Conservation (phyloP, 2,329 filamentous ascomycete genomes). For the Fusarium newnesense region DNA sequence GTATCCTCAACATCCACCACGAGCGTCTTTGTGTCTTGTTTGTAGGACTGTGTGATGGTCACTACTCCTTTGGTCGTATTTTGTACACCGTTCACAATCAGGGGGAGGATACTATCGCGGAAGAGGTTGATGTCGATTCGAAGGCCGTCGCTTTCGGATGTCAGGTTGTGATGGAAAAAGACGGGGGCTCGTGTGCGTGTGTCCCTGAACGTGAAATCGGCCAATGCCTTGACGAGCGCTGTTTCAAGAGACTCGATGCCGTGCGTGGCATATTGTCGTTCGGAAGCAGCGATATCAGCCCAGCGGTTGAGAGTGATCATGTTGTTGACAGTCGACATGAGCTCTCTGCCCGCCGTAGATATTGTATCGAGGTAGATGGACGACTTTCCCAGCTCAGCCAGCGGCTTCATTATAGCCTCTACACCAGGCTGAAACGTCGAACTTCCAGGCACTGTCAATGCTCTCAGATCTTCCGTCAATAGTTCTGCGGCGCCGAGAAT, state of each 20-base stretch:
- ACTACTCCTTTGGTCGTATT: constrained; percentile 52
- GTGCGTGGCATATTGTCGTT: constrained; percentile 45
- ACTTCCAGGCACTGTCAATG: constrained; percentile 15
- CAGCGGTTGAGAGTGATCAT: constrained; percentile 55
- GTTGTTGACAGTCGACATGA: constrained; percentile 57
- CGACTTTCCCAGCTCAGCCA: not conserved
- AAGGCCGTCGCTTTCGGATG: constrained; percentile 44
- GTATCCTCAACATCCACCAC: constrained; percentile 56
- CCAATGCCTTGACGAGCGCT: constrained; percentile 19
- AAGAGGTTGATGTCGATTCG: constrained; percentile 52
- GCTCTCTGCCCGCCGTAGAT: constrained; percentile 52
- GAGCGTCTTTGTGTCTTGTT: constrained; percentile 45
- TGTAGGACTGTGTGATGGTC: constrained; percentile 47
- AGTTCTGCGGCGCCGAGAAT: constrained; percentile 54
- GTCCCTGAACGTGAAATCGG: not conserved
- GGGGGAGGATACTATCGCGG: constrained; percentile 54
- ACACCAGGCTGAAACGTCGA: not conserved
- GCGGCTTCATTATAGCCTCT: not conserved
- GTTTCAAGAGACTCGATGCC: constrained; percentile 24
- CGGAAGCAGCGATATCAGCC: constrained; percentile 47
- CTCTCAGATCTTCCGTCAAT: constrained; percentile 53
- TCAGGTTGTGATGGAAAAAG: constrained; percentile 25
- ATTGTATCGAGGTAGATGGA: constrained; percentile 49
- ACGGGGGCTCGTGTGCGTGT: constrained; percentile 21
- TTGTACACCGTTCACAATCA: constrained; percentile 55